A percentile compares a stretch with the other conserved stretches of the same genome.
phyloP scores from a whole-genome alignment of 441 rosid genomes.

The Adansonia rubrostipa region DNA sequence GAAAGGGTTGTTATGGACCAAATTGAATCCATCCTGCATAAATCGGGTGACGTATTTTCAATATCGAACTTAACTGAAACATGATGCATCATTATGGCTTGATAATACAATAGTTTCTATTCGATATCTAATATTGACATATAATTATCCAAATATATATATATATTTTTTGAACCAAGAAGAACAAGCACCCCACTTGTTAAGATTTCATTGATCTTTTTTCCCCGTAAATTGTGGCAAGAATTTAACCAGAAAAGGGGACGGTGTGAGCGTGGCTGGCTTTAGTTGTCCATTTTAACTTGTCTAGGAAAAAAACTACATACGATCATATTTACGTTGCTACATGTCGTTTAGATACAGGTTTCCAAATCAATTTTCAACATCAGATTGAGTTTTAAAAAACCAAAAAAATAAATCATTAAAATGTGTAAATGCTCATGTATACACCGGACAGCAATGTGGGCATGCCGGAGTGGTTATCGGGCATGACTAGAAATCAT shows the following conservation, averaged over 20 bases:
- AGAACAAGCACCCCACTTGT: too few relatives aligned
- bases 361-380: not conserved
- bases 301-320: not conserved
- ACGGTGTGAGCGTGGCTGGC: not conserved
- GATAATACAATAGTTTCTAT: not conserved
- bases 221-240: not conserved
- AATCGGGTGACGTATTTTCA: not conserved
- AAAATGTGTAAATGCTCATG: too few relatives aligned
- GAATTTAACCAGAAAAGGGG: not conserved
- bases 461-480: constrained; percentile 61
- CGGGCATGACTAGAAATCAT: constrained; percentile 91
- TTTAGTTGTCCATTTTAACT: not conserved
- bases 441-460: not conserved
- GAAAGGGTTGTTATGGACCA: not conserved
- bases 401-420: too few relatives aligned
- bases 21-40: not conserved
- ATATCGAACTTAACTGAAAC: not conserved
- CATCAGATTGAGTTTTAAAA: not conserved
- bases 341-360: not conserved
- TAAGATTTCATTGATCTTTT: too few relatives aligned
- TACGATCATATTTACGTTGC: too few relatives aligned
- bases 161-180: too few relatives aligned
- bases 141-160: too few relatives aligned
- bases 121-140: not conserved
- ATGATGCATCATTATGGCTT: not conserved